A percentile compares a stretch with the other conserved stretches of the same genome.
Evolutionary conservation across 768 basidiomycete genomes (phyloP).

Genomic region (Mycena indigotica): DNA sequence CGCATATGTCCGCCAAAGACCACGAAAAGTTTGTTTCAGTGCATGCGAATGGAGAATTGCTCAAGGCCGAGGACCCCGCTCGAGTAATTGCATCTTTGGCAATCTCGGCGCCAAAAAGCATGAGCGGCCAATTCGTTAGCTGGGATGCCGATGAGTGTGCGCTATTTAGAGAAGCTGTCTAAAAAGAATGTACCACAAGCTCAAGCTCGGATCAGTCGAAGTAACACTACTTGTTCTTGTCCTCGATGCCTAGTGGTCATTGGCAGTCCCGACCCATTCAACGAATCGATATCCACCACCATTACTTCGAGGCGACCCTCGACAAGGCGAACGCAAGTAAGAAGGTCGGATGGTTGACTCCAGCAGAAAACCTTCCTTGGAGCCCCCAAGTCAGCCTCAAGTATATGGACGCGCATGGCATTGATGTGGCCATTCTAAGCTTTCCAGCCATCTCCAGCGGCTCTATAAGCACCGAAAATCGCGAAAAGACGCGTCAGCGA

Average conservation of each 20-base stretch:
- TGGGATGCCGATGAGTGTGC: slow-evolving; percentile 78
- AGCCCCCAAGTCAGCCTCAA: slow-evolving; percentile 55
- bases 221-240: background rate
- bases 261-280: too few species aligned
- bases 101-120: slow-evolving; percentile 57
- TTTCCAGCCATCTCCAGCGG: slow-evolving; percentile 57
- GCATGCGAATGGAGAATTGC: slow-evolving; percentile 66
- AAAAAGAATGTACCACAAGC: too few species aligned
- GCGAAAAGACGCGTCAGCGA: slow-evolving; percentile 42
- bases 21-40: slow-evolving; percentile 60
- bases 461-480: slow-evolving; percentile 41
- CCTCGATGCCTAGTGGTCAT: too few species aligned
- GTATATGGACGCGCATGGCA: slow-evolving; percentile 60
- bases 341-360: slow-evolving; percentile 62
- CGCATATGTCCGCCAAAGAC: slow-evolving; percentile 56
- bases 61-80: slow-evolving; percentile 73
- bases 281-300: slow-evolving; percentile 75
- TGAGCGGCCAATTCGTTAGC: slow-evolving; percentile 78
- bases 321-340: slow-evolving; percentile 48
- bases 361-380: slow-evolving; percentile 70
- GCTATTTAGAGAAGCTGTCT: slow-evolving; percentile 41
- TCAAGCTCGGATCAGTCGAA: too few species aligned
- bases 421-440: slow-evolving; percentile 67
- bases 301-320: slow-evolving; percentile 62
- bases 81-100: slow-evolving; percentile 79